Evolutionary conservation across 495 filamentous ascomycete genomes (phyloP).

Genomic region (Saxophila tyrrhenica): DNA sequence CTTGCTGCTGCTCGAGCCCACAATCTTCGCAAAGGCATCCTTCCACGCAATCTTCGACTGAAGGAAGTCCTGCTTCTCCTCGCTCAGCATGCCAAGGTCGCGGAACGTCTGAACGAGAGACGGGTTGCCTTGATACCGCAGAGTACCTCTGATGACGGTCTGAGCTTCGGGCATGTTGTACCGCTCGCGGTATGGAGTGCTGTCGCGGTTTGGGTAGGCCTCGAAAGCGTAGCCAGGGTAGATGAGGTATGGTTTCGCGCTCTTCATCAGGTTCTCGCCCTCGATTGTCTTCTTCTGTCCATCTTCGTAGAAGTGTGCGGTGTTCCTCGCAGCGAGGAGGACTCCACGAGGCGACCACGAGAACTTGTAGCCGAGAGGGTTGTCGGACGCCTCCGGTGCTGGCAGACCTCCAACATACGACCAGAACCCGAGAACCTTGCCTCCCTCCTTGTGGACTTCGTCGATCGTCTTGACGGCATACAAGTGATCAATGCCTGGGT

Average conservation of each 20-base stretch:
- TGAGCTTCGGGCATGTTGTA: slow-evolving; percentile 84
- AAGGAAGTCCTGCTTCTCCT: slow-evolving; percentile 50
- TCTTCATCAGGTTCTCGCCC: slow-evolving; percentile 52
- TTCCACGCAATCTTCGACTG: slow-evolving; percentile 56
- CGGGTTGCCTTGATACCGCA: slow-evolving; percentile 78
- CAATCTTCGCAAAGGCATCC: slow-evolving; percentile 63
- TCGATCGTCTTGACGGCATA: slow-evolving; percentile 86
- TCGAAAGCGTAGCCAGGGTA: slow-evolving; percentile 82
- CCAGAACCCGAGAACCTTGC: slow-evolving; percentile 73
- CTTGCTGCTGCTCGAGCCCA: slow-evolving; percentile 49
- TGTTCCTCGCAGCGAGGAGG: slow-evolving; percentile 72
- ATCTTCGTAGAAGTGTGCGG: slow-evolving; percentile 71
- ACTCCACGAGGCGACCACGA: slow-evolving; percentile 64
- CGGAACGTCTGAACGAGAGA: slow-evolving; percentile 79
- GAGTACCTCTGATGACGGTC: slow-evolving; percentile 63
- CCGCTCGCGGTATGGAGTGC: slow-evolving; percentile 69
- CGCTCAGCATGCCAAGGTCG: slow-evolving; percentile 70
- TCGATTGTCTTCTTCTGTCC: slow-evolving; percentile 55
- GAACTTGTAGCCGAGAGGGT: slow-evolving; percentile 96
- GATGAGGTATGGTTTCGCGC: slow-evolving; percentile 83
- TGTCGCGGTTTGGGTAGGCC: slow-evolving; percentile 89
- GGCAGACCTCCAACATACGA: slow-evolving; percentile 86
- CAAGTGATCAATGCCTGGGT: slow-evolving; percentile 56
- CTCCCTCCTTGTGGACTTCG: slow-evolving; percentile 69
- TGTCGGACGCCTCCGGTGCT: slow-evolving; percentile 71